phyloP scores from a whole-genome alignment of 1,139 yeast species.

The Pichia sp. region DNA sequence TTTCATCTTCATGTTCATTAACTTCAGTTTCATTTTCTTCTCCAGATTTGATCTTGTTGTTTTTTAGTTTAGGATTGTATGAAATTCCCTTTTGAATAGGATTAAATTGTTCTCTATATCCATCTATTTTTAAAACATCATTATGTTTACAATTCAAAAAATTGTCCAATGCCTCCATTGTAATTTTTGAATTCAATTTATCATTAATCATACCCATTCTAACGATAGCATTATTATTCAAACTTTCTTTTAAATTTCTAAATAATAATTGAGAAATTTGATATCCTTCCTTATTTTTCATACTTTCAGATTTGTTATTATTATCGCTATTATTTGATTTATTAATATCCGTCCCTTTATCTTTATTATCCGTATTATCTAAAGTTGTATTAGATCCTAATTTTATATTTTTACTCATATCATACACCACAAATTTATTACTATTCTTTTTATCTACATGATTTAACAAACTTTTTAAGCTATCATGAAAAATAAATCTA shows the following conservation, averaged over 20 bases:
- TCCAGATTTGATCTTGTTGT: neutral
- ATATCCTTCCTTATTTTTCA: neutral
- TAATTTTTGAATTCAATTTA: constrained; percentile 5
- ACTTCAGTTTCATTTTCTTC: neutral
- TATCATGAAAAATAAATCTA: constrained; percentile 29
- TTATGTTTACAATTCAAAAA: constrained; percentile 11
- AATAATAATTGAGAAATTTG: constrained; percentile 3
- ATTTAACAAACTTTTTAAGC: constrained; percentile 22
- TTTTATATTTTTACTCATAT: constrained; percentile 11
- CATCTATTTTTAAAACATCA: constrained; percentile 12
- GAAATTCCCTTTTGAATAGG: constrained; percentile 10
- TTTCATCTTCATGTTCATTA: neutral
- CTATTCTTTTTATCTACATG: constrained; percentile 22
- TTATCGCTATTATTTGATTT: neutral
- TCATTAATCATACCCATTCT: constrained; percentile 6
- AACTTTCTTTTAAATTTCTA: constrained; percentile 4
- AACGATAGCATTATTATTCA: neutral
- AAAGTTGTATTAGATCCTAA: neutral
- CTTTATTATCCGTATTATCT: neutral
- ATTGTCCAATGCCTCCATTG: constrained; percentile 12
- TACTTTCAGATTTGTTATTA: neutral
- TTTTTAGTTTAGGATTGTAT: constrained; percentile 5
- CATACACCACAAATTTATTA: constrained; percentile 20
- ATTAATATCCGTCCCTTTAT: neutral
- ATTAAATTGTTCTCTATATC: constrained; percentile 9